Percentiles rank a stretch among this genome's conserved stretches.
These are phyloP conservation scores for Rhodotorula kratochvilovae DNA, from an alignment of 768 basidiomycete species.

Conservation along the genomic window DNA sequence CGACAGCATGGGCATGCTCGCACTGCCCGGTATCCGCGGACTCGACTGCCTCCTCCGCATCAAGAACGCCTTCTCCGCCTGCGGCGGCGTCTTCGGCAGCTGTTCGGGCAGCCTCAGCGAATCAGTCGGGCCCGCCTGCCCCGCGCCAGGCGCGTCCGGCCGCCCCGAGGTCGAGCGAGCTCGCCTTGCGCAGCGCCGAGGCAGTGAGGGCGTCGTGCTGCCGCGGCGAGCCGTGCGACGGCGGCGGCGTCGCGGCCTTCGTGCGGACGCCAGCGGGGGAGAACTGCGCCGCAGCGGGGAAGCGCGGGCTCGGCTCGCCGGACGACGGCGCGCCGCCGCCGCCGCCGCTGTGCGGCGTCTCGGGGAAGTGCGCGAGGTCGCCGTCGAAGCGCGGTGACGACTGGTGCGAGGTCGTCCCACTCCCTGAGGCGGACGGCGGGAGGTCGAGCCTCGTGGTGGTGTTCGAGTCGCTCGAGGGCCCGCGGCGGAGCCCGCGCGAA, in stretches of 20 bases:
- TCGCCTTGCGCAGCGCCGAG: slow-evolving; percentile 16
- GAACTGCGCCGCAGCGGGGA: background rate
- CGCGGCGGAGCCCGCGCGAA: background rate
- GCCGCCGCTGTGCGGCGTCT: too few relatives aligned
- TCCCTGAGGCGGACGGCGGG: background rate
- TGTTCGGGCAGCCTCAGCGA: background rate
- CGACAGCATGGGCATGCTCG: slow-evolving; percentile 32
- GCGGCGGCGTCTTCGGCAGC: slow-evolving; percentile 8
- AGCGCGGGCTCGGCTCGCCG: background rate
- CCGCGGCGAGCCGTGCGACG: slow-evolving; percentile 8
- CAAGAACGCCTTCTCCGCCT: background rate
- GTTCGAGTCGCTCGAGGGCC: background rate
- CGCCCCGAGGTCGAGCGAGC: slow-evolving; percentile 34
- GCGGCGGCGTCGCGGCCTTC: slow-evolving; percentile 29
- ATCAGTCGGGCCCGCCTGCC: background rate
- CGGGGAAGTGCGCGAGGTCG: background rate
- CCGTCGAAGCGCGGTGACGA: background rate
- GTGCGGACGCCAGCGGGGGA: background rate
- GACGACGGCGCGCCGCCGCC: slow-evolving; percentile 3
- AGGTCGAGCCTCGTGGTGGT: slow-evolving; percentile 4
- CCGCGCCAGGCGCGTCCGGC: too few relatives aligned
- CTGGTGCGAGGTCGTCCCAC: slow-evolving; percentile 5
- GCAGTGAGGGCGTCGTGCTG: background rate
- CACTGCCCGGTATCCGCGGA: slow-evolving; percentile 17
- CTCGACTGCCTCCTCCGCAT: background rate